Base-by-base conservation (phyloP, 805 yeast species). In the Hanseniaspora nectarophila region DNA sequence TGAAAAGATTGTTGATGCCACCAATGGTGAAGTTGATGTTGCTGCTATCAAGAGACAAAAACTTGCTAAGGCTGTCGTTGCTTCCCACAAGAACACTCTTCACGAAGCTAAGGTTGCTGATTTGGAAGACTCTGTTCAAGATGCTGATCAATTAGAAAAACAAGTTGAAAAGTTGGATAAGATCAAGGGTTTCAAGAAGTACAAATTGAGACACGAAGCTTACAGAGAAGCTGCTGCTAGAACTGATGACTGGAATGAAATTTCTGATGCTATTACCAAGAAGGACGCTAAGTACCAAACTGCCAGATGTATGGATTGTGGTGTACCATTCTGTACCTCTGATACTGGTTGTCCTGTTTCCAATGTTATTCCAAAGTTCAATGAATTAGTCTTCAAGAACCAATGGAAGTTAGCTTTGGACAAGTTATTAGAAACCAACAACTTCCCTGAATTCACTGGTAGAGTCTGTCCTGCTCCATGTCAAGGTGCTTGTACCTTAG, bases 401-500 rank as follows among this genome's bases (percentile, higher is more conserved):
- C 80, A 90, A 65, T 90, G 97, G 97, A 80, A 74, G 63, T 89
- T 87, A 61, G 98, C 98, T 18, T 74, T 88, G 61, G 90, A 88
- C 66, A 77, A 95, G 60, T 75, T 90, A 66, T 70, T 85, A 65
- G 90, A 88, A 89, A 92, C 98, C 56, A 90, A 90, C 73, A 90
- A 92, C 71, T 90, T 92, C 84, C 97, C 97, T 21, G 97, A 92
- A 71, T 90, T 92, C 64, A 90, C 97, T 55, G 95, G 97, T 56
- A 81, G 97, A 70, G 90, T 90, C 57, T 90, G 98, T 71, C 98
- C 98, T 21, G 97, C 97, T 56, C 98, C 98, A 57, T 90, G 98
- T 73, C 95, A 89, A 69, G 97, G 97, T 61, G 95, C 97, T 2
- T 84, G 94, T 70, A 90, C 87, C 32, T 75, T 92, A 61, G 95